These are phyloP conservation scores for Trypanosomatidae sp. DNA, from an alignment of 208 protist genomes.

Conservation along the genomic window DNA sequence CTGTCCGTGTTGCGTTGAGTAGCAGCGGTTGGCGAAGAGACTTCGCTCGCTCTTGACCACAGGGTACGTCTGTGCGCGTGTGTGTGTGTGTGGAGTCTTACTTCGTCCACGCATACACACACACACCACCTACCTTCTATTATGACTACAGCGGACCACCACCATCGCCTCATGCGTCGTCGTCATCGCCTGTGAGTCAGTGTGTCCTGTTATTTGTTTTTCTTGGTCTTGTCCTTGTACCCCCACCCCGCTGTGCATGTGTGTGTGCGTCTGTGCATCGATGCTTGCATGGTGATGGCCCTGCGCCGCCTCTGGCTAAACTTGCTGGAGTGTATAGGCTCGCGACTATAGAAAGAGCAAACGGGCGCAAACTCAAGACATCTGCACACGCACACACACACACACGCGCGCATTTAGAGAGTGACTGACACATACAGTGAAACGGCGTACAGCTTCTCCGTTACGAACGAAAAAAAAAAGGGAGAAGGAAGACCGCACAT, in stretches of 20 bases:
- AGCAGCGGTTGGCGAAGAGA: neutral
- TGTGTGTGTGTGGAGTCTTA: too few relatives aligned
- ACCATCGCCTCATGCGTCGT: neutral
- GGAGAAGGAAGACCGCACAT: too few relatives aligned
- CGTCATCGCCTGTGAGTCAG: neutral
- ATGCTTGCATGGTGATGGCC: neutral
- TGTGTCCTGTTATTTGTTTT: neutral
- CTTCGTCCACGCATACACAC: neutral
- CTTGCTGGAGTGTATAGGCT: neutral
- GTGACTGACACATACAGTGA: neutral
- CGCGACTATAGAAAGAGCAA: neutral
- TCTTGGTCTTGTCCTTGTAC: neutral
- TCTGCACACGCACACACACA: neutral
- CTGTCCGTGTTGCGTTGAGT: neutral
- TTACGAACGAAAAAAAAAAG: too few relatives aligned
- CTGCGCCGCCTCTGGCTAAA: neutral
- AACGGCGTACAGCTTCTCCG: too few relatives aligned
- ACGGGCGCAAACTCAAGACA: neutral
- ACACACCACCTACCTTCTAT: neutral
- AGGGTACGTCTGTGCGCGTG: neutral
- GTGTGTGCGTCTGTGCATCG: neutral
- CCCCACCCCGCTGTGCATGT: neutral
- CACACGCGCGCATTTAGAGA: neutral
- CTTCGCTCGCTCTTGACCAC: neutral
- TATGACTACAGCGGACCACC: neutral